Conservation (phyloP, 441 rosid species). For the Eruca vesicaria region DNA sequence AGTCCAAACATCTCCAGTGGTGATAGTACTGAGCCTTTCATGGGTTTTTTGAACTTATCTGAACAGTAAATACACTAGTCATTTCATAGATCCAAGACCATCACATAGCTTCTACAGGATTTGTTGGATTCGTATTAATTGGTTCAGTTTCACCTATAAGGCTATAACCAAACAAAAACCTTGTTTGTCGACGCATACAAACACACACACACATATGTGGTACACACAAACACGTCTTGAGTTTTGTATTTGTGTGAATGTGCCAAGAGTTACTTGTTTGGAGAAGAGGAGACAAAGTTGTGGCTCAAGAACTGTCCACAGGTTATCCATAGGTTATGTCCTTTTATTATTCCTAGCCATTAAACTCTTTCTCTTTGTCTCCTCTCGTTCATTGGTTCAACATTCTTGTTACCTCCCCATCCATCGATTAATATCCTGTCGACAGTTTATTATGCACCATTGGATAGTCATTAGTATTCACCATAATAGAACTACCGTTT, state of each 20-base stretch:
- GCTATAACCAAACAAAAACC: constrained; percentile 28
- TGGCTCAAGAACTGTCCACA: constrained; percentile 23
- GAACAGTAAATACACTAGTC: constrained; percentile 15
- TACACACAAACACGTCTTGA: constrained; percentile 12
- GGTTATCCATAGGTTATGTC: not conserved
- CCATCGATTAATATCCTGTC: not conserved
- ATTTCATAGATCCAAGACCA: constrained; percentile 21
- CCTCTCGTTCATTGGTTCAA: constrained; percentile 4
- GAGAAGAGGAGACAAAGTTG: constrained; percentile 31
- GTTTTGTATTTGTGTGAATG: constrained; percentile 19
- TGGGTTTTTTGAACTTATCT: constrained; percentile 28
- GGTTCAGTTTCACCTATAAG: constrained; percentile 4
- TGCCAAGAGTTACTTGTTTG: constrained; percentile 29
- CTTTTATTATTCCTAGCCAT: constrained; percentile 1
- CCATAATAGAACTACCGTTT: not conserved
- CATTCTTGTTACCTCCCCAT: constrained; percentile 2
- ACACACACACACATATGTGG: not conserved
- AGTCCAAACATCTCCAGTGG: constrained; percentile 3
- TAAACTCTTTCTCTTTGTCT: not conserved
- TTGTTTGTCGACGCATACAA: constrained; percentile 21
- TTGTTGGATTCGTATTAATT: constrained; percentile 27
- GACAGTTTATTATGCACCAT: not conserved
- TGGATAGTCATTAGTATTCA: not conserved
- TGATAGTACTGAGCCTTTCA: constrained; percentile 1
- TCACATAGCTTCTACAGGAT: constrained; percentile 20